Evolutionary conservation across 2,329 filamentous ascomycete species (phyloP).

Genomic region (Didymellaceae sp.): DNA sequence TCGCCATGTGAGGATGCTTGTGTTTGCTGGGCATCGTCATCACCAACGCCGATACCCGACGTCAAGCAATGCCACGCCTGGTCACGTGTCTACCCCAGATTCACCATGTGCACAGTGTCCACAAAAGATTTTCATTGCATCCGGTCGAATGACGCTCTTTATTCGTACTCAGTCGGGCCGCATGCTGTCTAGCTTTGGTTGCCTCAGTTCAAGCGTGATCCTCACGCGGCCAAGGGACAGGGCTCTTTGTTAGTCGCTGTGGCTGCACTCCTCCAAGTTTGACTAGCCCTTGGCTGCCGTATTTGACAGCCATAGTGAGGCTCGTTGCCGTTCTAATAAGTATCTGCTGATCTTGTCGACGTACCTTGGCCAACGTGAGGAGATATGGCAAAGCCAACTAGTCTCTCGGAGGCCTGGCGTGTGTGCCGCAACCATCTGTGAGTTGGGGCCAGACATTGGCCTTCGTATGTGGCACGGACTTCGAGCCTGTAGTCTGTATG

Average conservation of each 20-base stretch:
- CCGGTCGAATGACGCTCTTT: neutral
- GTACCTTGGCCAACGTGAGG: neutral
- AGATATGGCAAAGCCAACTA: neutral
- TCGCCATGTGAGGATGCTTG: neutral
- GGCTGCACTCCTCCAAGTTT: slow-evolving; percentile 11
- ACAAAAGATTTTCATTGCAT: neutral
- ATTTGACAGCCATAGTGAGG: slow-evolving; percentile 1
- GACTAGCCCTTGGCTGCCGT: slow-evolving; percentile 12
- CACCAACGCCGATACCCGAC: neutral
- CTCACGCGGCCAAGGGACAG: neutral
- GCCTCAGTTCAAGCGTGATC: neutral
- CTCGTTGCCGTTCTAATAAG: neutral
- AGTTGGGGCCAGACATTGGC: slow-evolving; percentile 3
- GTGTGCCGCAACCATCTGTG: slow-evolving; percentile 8
- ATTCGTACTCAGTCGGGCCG: neutral
- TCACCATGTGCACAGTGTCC: slow-evolving; percentile 1
- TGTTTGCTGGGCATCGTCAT: slow-evolving; percentile 8
- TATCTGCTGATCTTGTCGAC: slow-evolving; percentile 13
- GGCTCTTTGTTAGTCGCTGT: neutral
- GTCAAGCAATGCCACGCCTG: slow-evolving; percentile 5
- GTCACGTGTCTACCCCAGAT: slow-evolving; percentile 9
- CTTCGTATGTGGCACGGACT: neutral
- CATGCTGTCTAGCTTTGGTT: neutral
- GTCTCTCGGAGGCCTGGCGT: neutral
- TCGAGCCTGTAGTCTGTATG: neutral